These are phyloP conservation scores for Phytomonas sp. DNA, from an alignment of 208 protist genomes.

Conservation along the genomic window DNA sequence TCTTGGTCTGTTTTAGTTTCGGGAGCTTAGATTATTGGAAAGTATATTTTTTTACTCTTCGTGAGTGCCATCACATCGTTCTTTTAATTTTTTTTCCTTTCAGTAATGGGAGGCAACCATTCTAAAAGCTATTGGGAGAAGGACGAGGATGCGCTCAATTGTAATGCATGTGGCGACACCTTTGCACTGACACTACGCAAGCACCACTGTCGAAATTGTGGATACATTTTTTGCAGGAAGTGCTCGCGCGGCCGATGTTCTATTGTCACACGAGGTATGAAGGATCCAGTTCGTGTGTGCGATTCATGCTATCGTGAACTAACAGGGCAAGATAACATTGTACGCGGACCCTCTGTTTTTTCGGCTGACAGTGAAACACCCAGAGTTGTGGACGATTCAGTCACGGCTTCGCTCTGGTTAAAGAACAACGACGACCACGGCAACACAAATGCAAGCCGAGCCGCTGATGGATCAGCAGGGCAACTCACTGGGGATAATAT, in stretches of 20 bases:
- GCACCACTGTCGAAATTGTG: conserved; percentile 93
- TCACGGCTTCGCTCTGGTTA: not conserved
- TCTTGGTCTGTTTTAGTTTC: not conserved
- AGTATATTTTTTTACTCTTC: not conserved
- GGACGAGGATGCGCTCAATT: conserved; percentile 73
- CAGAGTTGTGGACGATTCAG: not conserved
- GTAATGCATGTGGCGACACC: conserved; percentile 54
- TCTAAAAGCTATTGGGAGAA: conserved; percentile 80
- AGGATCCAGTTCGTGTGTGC: conserved; percentile 59
- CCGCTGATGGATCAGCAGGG: conserved; percentile 9
- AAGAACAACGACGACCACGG: conserved; percentile 3
- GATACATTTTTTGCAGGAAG: conserved; percentile 86
- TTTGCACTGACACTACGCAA: conserved; percentile 76
- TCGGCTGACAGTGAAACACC: conserved; percentile 2
- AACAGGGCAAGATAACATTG: conserved; percentile 4
- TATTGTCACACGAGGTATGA: conserved; percentile 44
- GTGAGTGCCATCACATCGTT: not conserved
- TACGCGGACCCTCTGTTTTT: not conserved
- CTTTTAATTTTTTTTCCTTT: conserved; percentile 7
- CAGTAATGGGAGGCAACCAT: conserved; percentile 38
- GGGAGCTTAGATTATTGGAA: not conserved
- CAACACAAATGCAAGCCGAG: not conserved
- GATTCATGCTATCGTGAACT: conserved; percentile 54
- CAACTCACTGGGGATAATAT: not conserved
- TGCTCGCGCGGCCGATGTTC: conserved; percentile 59